Evolutionary conservation across 2,329 filamentous ascomycete genomes (phyloP).

Genomic region (Curvularia sp.): DNA sequence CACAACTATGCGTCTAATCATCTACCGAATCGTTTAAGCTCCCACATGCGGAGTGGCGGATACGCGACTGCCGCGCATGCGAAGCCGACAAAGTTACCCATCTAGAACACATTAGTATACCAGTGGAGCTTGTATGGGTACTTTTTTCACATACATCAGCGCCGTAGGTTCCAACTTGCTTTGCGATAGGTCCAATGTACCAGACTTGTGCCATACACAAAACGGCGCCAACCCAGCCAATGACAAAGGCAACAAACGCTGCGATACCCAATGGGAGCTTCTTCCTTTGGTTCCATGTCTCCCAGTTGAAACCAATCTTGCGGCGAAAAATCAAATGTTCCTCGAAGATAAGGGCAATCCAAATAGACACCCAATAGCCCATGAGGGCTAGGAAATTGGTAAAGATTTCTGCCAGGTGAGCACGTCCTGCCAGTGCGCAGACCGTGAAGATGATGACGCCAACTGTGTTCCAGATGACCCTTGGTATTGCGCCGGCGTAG

Average conservation of each 20-base stretch:
- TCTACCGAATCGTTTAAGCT: slow-evolving; percentile 59
- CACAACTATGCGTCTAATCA: slow-evolving; percentile 34
- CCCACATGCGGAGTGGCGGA: slow-evolving; percentile 60
- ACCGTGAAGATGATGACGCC: slow-evolving; percentile 69
- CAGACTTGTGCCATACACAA: slow-evolving; percentile 74
- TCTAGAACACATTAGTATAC: slow-evolving; percentile 39
- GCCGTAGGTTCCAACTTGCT: slow-evolving; percentile 63
- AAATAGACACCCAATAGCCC: slow-evolving; percentile 74
- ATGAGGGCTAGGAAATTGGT: slow-evolving; percentile 74
- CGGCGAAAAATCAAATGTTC: slow-evolving; percentile 69
- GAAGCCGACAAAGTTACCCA: slow-evolving; percentile 68
- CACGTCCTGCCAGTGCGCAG: slow-evolving; percentile 68
- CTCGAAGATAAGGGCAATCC: slow-evolving; percentile 67
- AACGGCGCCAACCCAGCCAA: slow-evolving; percentile 71
- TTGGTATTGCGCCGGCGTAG: slow-evolving; percentile 65
- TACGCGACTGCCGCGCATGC: slow-evolving; percentile 66
- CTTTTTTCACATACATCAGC: slow-evolving; percentile 58
- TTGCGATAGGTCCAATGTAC: slow-evolving; percentile 70
- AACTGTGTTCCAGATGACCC: slow-evolving; percentile 70
- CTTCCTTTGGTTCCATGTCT: slow-evolving; percentile 64
- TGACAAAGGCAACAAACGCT: slow-evolving; percentile 65
- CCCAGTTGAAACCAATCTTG: slow-evolving; percentile 64
- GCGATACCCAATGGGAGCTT: slow-evolving; percentile 69
- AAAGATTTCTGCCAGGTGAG: slow-evolving; percentile 68
- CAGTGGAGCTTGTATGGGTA: neutral